A percentile compares a stretch with the other conserved stretches of the same genome.
Evolutionary conservation across 2,329 filamentous ascomycete genomes (phyloP).

Genomic region (Penicillium sclerotigenum): DNA sequence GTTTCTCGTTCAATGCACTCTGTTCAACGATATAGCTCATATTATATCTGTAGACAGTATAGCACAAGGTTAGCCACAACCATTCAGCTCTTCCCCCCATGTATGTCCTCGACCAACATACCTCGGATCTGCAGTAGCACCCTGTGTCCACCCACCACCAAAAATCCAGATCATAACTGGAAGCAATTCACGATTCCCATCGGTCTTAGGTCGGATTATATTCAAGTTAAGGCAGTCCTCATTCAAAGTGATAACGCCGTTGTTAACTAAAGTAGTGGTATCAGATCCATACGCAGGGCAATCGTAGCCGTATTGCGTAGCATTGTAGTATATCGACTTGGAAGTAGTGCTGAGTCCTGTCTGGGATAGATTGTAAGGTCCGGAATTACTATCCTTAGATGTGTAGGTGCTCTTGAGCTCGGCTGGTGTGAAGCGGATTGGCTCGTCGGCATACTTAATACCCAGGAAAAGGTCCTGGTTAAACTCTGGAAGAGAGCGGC

Average conservation of each 20-base stretch:
- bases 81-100: background rate
- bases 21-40: constrained; percentile 33
- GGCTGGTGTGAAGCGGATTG: constrained; percentile 26
- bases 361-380: constrained; percentile 4
- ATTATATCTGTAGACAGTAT: constrained; percentile 24
- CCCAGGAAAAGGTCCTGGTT: constrained; percentile 31
- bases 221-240: constrained; percentile 33
- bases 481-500: constrained; percentile 27
- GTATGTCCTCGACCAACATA: constrained; percentile 5
- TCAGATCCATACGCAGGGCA: constrained; percentile 34
- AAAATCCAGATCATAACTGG: constrained; percentile 35
- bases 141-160: constrained; percentile 32
- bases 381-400: constrained; percentile 23
- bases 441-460: constrained; percentile 31
- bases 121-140: constrained; percentile 32
- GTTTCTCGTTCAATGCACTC: constrained; percentile 27
- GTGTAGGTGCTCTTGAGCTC: constrained; percentile 22
- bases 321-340: constrained; percentile 24
- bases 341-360: background rate
- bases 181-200: constrained; percentile 8
- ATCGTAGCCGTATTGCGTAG: constrained; percentile 31
- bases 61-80: background rate
- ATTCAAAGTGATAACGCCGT: constrained; percentile 19
- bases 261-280: constrained; percentile 21
- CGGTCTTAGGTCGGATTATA: constrained; percentile 19